Percentiles rank a stretch among this genome's conserved stretches.
Conservation (phyloP, 225 moss, liverwort and hornwort genomes). For the Physcomitrium patens region DNA sequence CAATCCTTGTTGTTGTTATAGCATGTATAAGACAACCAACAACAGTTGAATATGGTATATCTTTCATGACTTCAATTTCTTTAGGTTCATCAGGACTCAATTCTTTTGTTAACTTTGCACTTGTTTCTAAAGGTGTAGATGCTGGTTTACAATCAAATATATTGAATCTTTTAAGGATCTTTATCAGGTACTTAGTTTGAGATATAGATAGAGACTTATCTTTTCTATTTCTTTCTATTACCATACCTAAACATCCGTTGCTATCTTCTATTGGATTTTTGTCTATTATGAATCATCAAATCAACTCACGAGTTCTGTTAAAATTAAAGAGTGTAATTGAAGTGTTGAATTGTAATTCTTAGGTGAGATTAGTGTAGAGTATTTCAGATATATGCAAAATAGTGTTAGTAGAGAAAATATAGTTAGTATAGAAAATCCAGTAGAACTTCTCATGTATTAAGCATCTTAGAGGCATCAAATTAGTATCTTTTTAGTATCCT, state of each 20-base stretch:
- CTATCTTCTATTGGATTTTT: not conserved
- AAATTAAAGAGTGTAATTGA: too few species aligned
- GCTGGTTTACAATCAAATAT: slow-evolving; percentile 10
- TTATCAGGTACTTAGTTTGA: not conserved
- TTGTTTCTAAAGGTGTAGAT: not conserved
- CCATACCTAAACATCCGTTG: slow-evolving; percentile 3
- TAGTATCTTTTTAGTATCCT: too few species aligned
- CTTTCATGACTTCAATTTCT: slow-evolving; percentile 6
- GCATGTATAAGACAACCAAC: not conserved
- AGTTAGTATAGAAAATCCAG: too few species aligned
- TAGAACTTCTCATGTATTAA: too few species aligned
- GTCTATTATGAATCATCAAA: too few species aligned
- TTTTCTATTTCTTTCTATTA: not conserved
- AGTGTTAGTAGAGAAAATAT: too few species aligned
- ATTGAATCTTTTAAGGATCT: not conserved
- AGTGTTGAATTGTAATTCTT: too few species aligned
- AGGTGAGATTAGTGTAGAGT: too few species aligned
- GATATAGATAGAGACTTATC: not conserved
- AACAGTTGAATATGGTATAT: not conserved
- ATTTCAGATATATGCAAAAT: too few species aligned
- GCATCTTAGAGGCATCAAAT: too few species aligned
- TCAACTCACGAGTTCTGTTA: too few species aligned
- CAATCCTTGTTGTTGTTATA: not conserved
- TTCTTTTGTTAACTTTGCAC: not conserved
- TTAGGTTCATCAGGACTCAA: not conserved